Evolutionary conservation across 2,329 filamentous ascomycete species (phyloP).

Genomic region (Aspergillus sclerotialis): DNA sequence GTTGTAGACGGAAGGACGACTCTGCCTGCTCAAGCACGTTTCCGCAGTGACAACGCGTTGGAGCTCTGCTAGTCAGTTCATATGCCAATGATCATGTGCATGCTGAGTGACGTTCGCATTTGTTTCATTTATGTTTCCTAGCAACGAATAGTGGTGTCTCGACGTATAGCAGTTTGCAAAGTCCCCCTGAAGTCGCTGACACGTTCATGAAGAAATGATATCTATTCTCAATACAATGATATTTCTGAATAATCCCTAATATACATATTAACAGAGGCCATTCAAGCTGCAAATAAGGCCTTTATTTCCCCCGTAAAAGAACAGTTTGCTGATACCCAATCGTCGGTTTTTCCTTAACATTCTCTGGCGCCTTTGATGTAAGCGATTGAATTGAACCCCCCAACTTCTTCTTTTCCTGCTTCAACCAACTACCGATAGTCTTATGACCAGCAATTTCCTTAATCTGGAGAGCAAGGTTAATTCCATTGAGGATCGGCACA

Average conservation of each 20-base stretch:
- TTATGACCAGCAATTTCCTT: slow-evolving; percentile 20
- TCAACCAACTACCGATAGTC: slow-evolving; percentile 17
- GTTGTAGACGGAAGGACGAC: slow-evolving; percentile 62
- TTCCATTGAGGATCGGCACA: slow-evolving; percentile 35
- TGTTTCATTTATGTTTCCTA: slow-evolving; percentile 1
- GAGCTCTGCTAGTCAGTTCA: slow-evolving; percentile 35
- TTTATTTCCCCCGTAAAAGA: slow-evolving; percentile 9
- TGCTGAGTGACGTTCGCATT: not conserved
- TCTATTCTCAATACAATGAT: slow-evolving; percentile 13
- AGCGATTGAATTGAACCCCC: slow-evolving; percentile 43
- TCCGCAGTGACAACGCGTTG: slow-evolving; percentile 68
- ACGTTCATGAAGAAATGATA: slow-evolving; percentile 6
- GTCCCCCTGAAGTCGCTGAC: not conserved
- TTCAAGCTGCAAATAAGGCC: not conserved
- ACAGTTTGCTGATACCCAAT: slow-evolving; percentile 13
- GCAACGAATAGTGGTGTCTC: not conserved
- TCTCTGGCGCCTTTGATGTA: slow-evolving; percentile 11
- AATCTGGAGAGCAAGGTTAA: slow-evolving; percentile 32
- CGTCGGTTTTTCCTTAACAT: slow-evolving; percentile 11
- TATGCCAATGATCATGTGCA: not conserved
- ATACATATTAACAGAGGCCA: slow-evolving; percentile 12
- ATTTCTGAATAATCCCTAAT: slow-evolving; percentile 15
- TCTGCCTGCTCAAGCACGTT: slow-evolving; percentile 57
- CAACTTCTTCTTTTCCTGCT: slow-evolving; percentile 34
- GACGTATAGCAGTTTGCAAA: too few relatives aligned